Evolutionary conservation across 495 filamentous ascomycete species (phyloP).

Genomic region (Podospora pseudopauciseta): DNA sequence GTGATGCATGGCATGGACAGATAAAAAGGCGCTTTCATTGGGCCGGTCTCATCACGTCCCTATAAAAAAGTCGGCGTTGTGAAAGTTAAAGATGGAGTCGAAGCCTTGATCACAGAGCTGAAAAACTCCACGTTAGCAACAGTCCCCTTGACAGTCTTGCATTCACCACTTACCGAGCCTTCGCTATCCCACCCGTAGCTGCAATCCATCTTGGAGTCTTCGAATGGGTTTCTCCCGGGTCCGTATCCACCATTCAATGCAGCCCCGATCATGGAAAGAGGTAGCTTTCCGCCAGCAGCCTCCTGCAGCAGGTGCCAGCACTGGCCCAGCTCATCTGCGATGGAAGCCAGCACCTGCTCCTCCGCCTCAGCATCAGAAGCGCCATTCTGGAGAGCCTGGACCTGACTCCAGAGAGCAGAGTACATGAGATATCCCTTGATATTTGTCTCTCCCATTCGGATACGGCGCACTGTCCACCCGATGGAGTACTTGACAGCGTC

Average conservation of each 20-base stretch:
- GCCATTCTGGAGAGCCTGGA: constrained; percentile 39
- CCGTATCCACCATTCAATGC: constrained; percentile 8
- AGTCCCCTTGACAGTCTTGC: not conserved
- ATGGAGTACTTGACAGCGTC: constrained; percentile 46
- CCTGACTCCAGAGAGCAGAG: constrained; percentile 42
- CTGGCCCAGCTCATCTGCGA: constrained; percentile 25
- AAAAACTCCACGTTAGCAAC: not conserved
- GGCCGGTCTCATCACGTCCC: constrained; percentile 12
- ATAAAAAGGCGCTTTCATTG: no score
- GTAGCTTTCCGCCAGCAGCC: constrained; percentile 6
- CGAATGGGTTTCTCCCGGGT: not conserved
- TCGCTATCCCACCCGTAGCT: constrained; percentile 15
- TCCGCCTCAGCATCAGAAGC: constrained; percentile 29
- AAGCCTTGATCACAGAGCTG: constrained; percentile 22
- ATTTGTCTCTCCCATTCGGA: constrained; percentile 55
- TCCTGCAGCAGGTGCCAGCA: constrained; percentile 26
- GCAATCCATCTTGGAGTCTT: constrained; percentile 7
- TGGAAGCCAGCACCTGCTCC: constrained; percentile 22
- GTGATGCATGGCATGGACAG: no score
- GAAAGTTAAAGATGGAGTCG: constrained; percentile 29
- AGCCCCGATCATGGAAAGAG: not conserved
- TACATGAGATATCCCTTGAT: constrained; percentile 52
- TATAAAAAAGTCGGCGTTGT: constrained; percentile 28
- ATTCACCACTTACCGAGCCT: constrained; percentile 22
- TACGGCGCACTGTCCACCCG: constrained; percentile 40